Base-by-base conservation (phyloP, 1,139 yeast genomes). In the Candida sp. region DNA sequence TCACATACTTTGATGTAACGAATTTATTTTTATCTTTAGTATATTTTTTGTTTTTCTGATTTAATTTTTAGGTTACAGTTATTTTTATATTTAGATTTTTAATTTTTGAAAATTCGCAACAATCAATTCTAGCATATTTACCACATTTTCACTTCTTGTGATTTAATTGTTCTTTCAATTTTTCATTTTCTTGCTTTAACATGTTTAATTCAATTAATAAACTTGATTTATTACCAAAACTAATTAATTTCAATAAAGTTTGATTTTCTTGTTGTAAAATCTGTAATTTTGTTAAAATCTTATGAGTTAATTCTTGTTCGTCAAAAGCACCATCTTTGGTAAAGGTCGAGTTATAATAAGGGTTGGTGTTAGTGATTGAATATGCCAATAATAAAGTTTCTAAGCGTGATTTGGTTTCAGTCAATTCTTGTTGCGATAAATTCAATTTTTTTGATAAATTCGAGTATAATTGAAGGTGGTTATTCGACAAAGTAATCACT, bases 291-390 rank as follows among this genome's bases (percentile, higher is more conserved):
- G 77, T 73, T 41, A 88, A 71, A 44, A 87, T 79, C 52, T 86
- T 84, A 58, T 89, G 96, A 6, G 93, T 82, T 41, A 88, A 64
- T 50, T 87, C 93, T 52, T 85, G 81, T 39, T 82, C 87, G 55
- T 88, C 95, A 54, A 76, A 82, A 43, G 82, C 70, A 2, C 86
- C 86, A 44, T 66, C 60, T 33, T 68, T 67, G 3, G 79, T 75
- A 32, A 68, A 58, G 3, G 40, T 21, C 42, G 46, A 23, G 33
- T 40, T 37, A 12, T 37, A 37, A 29, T 37, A 37, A 12, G 39
- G 34, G 33, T 37, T 37, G n/a, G 48, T 47, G 33, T 46, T 49
- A 43, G 49, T 51, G 54, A 66, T 52, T 33, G 64, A 47, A 35
- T 59, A 46, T 33, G 69, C 60, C 11, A 67, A 69, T 33, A 84